Conservation (phyloP, 257 asterid genomes). For the Solanum neorickii region DNA sequence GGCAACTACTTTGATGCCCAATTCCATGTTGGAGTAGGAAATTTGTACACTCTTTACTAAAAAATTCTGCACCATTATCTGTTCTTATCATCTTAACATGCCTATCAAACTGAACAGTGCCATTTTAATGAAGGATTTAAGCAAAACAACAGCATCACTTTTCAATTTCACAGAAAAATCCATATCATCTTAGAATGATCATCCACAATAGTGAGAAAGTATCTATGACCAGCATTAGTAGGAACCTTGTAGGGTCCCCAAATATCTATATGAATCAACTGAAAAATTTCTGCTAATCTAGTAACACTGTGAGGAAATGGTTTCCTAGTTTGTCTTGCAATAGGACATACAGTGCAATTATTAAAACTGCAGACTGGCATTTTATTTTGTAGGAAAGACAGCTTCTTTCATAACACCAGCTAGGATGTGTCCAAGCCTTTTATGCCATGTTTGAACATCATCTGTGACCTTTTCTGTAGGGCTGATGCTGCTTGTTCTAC, state of each 20-base stretch:
- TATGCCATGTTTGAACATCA: not conserved
- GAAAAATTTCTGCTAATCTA: fast-evolving
- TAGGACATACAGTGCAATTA: not conserved
- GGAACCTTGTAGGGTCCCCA: not conserved
- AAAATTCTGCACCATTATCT: not conserved
- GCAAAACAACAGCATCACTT: not conserved
- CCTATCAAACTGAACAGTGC: not conserved
- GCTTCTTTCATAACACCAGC: not conserved
- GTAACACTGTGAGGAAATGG: not conserved
- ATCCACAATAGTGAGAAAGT: not conserved
- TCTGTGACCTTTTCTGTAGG: not conserved
- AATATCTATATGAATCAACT: not conserved
- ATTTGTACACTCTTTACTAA: not conserved
- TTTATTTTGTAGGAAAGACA: not conserved
- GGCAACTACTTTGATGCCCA: not conserved
- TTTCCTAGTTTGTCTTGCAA: not conserved
- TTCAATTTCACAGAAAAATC: not conserved
- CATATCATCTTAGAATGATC: not conserved
- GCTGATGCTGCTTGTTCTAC: fast-evolving
- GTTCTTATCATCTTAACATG: not conserved
- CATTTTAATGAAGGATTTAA: not conserved
- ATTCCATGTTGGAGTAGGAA: not conserved
- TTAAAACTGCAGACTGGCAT: not conserved
- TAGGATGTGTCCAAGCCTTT: not conserved
- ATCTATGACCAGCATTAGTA: not conserved